Evolutionary conservation across 2,329 filamentous ascomycete species (phyloP).

Genomic region (Aureobasidium subglaciale): DNA sequence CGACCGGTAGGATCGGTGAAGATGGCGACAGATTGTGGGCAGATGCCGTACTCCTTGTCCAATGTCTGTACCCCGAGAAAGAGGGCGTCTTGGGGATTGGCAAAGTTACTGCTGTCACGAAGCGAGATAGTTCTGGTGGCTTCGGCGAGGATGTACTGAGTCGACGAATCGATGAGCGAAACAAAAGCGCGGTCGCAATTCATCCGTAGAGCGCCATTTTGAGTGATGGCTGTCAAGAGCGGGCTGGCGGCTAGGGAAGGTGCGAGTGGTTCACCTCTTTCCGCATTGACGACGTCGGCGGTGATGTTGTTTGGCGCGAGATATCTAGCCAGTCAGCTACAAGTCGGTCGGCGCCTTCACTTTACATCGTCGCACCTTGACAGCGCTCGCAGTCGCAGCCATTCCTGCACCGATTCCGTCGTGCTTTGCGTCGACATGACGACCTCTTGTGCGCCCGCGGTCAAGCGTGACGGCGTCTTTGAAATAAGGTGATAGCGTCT

Average conservation of each 20-base stretch:
- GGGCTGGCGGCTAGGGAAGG: background rate
- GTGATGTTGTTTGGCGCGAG: constrained; percentile 7
- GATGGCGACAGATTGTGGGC: constrained; percentile 25
- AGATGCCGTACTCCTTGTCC: constrained; percentile 26
- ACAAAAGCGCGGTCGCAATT: constrained; percentile 29
- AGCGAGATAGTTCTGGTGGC: constrained; percentile 28
- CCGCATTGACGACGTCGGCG: background rate
- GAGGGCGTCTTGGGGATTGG: constrained; percentile 22
- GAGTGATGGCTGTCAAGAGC: constrained; percentile 22
- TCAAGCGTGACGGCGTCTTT: too few species aligned
- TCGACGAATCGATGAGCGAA: constrained; percentile 29
- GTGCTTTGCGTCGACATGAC: background rate
- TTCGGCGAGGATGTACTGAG: constrained; percentile 33
- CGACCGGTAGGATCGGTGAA: constrained; percentile 26
- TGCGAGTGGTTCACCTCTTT: background rate
- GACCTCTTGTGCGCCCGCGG: too few species aligned
- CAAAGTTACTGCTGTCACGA: constrained; percentile 11
- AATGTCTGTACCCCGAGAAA: constrained; percentile 28
- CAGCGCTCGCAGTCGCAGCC: constrained; percentile 3
- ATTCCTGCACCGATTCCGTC: constrained; percentile 2
- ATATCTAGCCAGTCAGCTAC: too few species aligned
- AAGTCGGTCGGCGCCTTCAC: too few species aligned
- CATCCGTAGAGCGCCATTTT: constrained; percentile 30
- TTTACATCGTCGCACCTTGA: background rate
- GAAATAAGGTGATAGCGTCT: too few species aligned